phyloP scores from a whole-genome alignment of 2,329 filamentous ascomycete genomes.

The Thermochaetoides dissita region DNA sequence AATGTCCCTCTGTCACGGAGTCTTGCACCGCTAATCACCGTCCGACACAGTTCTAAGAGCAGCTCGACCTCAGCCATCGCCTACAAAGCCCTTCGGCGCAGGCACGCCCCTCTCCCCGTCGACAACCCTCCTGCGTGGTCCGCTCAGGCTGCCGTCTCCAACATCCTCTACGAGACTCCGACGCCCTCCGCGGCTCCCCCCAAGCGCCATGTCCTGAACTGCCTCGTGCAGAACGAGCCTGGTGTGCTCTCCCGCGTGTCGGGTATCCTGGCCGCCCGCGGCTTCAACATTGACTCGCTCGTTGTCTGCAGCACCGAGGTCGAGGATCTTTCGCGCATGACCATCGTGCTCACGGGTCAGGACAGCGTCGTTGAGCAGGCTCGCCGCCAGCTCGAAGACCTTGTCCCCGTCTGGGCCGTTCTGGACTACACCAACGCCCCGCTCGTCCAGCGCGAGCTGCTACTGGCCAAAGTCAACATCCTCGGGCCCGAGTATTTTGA shows the following conservation, averaged over 20 bases:
- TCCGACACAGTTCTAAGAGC: constrained; percentile 31
- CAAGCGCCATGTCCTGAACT: constrained; percentile 94
- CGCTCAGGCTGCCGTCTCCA: constrained; percentile 87
- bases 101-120: constrained; percentile 72
- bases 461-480: constrained; percentile 93
- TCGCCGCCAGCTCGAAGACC: constrained; percentile 82
- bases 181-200: constrained; percentile 68
- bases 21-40: constrained; percentile 16
- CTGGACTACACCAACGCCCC: constrained; percentile 88
- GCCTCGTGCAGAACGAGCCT: constrained; percentile 95
- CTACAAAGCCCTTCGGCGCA: constrained; percentile 92
- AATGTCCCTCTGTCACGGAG: constrained; percentile 12
- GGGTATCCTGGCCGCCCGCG: constrained; percentile 84
- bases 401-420: constrained; percentile 96
- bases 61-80: constrained; percentile 78
- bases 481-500: constrained; percentile 97
- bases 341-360: constrained; percentile 89
- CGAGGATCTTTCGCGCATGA: constrained; percentile 94
- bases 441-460: constrained; percentile 85
- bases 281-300: constrained; percentile 97
- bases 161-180: constrained; percentile 97
- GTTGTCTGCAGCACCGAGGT: constrained; percentile 98
- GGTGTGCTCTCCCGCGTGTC: constrained; percentile 94
- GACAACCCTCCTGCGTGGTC: constrained; percentile 68
- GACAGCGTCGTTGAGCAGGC: constrained; percentile 97